Percentiles rank a stretch among this genome's conserved stretches.
phyloP scores from a whole-genome alignment of 441 rosid species.

The Populus trichocarpa region DNA sequence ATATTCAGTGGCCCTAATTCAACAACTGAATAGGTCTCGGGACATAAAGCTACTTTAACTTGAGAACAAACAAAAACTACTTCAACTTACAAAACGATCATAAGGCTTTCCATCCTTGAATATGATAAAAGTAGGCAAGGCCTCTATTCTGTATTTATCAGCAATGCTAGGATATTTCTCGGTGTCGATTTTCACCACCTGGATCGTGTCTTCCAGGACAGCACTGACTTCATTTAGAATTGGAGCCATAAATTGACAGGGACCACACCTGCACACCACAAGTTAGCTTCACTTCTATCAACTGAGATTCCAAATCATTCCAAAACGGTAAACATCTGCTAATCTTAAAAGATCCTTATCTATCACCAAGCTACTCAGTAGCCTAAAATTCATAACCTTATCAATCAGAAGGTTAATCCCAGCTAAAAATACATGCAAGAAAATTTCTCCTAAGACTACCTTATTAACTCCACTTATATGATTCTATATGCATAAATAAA shows the following conservation, averaged over 20 bases:
- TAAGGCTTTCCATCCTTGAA: conserved; percentile 81
- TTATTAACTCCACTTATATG: neutral
- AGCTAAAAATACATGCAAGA: no score
- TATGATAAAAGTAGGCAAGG: conserved; percentile 83
- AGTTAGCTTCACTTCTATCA: neutral
- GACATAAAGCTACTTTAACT: neutral
- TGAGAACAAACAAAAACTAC: neutral
- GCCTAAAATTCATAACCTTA: neutral
- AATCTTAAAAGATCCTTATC: neutral
- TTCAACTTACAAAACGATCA: conserved; percentile 83
- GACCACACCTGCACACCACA: conserved; percentile 79
- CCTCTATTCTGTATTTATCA: conserved; percentile 64
- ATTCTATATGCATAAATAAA: neutral
- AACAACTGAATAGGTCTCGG: neutral
- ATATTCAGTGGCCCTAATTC: neutral
- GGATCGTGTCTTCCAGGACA: conserved; percentile 63
- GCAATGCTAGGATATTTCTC: conserved; percentile 89
- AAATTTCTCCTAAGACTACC: neutral
- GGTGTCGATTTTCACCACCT: conserved; percentile 84
- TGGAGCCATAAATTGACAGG: conserved; percentile 90
- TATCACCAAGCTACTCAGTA: neutral
- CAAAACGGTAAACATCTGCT: neutral
- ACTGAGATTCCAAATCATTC: neutral
- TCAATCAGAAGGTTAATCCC: neutral
- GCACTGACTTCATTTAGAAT: conserved; percentile 70